phyloP scores from a whole-genome alignment of 768 basidiomycete genomes.

The Boletellus ananas region DNA sequence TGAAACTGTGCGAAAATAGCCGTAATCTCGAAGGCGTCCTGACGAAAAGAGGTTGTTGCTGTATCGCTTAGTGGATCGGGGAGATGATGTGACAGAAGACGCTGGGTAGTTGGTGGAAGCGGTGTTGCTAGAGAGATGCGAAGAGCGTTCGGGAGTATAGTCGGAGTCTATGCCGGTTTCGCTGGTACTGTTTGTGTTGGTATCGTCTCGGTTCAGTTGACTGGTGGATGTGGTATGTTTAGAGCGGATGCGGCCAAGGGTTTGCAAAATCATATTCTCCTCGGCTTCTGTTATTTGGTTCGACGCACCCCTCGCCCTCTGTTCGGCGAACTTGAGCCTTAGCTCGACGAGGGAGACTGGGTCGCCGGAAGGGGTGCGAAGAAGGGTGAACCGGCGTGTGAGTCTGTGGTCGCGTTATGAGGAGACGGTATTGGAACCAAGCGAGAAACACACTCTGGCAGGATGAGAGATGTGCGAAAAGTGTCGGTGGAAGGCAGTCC shows the following conservation, averaged over 20 bases:
- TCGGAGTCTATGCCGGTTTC: conserved; percentile 28
- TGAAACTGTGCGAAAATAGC: conserved; percentile 58
- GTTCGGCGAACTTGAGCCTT: conserved; percentile 65
- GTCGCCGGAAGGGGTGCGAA: conserved; percentile 64
- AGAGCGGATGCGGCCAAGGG: conserved; percentile 53
- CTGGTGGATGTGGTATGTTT: conserved; percentile 25
- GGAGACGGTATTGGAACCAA: conserved; percentile 2
- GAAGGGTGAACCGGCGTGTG: conserved; percentile 75
- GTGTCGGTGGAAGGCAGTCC: conserved; percentile 66
- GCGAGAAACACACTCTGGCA: conserved; percentile 66
- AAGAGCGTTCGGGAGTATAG: conserved; percentile 31
- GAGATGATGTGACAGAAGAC: conserved; percentile 40
- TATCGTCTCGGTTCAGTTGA: conserved; percentile 17
- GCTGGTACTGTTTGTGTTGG: conserved; percentile 10
- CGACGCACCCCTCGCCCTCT: conserved; percentile 63
- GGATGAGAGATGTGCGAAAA: conserved; percentile 83
- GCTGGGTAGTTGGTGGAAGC: conserved; percentile 35
- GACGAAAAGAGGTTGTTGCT: conserved; percentile 88
- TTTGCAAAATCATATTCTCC: conserved; percentile 80
- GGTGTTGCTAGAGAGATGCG: conserved; percentile 36
- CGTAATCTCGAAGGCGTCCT: conserved; percentile 71
- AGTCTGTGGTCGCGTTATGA: conserved; percentile 47
- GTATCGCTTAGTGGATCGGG: conserved; percentile 61
- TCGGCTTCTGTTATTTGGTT: conserved; percentile 77
- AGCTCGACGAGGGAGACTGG: conserved; percentile 65